Base-by-base conservation (phyloP, 192 early-diverging fungal species). In the Backusella australiensis region DNA sequence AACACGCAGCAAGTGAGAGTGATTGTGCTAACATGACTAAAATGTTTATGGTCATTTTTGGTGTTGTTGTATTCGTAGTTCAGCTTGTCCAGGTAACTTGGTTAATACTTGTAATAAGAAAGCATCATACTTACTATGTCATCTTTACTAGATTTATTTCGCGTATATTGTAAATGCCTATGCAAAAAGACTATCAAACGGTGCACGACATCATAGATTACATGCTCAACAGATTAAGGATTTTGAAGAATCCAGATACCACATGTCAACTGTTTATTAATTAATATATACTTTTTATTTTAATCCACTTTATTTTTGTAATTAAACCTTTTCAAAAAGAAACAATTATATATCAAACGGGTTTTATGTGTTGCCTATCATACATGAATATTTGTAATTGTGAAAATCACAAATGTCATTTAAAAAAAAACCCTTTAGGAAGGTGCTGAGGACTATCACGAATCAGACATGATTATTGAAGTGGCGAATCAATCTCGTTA, bases 171-270 rank as follows among this genome's bases (percentile, higher is more conserved):
- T 80, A 4, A 72, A 69, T 36, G 74, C 78, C 46, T 80, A 80
- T 23, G 74, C 78, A n/a, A 72, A 75, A 34, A 69, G 75, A 65
- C 74, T 80, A n/a, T 49, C 67, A 17, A 80, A 75, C 56, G 78
- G 75, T 53, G 78, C 78, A 32, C 52, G 78, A 34, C 78, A 80
- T 41, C 78, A 80, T 44, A 46, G 71, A 71, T 38, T 80, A 8
- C 78, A 76, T 26, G 78, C 75, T 56, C 78, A 80, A 49, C 78
- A 80, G 49, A 80, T 80, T 49, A 80, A 80, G 53, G 78, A 80
- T 29, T 80, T 75, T 56, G 78, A 80, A 34, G 78, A 80, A 46
- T 71, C 78, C 32, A 69, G 71, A 66, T 76, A 76, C 44, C 78
- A 75, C 17, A 80, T 80, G 78, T 71, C 74, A n/a, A 76, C 78